Percentiles rank a stretch among this genome's conserved stretches.
Evolutionary conservation across 2,329 filamentous ascomycete genomes (phyloP).

Genomic region (Kalmusia sp.): DNA sequence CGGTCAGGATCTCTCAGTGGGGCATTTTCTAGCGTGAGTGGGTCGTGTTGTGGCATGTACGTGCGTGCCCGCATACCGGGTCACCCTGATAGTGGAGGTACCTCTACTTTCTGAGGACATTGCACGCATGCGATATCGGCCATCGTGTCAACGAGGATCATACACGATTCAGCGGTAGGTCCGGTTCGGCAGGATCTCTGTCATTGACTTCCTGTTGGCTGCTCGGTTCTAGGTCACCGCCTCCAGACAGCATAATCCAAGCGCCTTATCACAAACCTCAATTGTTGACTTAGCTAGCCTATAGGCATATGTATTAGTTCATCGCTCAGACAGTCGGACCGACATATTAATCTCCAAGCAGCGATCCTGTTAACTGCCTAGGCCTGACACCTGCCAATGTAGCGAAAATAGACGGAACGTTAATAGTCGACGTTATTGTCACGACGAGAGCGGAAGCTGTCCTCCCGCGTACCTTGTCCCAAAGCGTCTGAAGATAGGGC

Average conservation of each 20-base stretch:
- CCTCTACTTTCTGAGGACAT: not conserved
- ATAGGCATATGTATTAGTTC: not conserved
- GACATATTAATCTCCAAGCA: too few relatives aligned
- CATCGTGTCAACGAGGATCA: conserved; percentile 6
- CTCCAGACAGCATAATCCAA: not conserved
- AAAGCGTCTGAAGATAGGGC: not conserved
- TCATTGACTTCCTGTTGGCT: conserved; percentile 12
- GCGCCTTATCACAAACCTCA: too few relatives aligned
- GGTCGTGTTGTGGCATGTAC: not conserved
- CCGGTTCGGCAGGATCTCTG: not conserved
- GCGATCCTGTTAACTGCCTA: too few relatives aligned
- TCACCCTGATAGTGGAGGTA: not conserved
- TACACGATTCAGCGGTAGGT: not conserved
- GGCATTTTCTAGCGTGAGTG: not conserved
- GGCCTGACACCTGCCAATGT: too few relatives aligned
- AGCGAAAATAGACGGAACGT: not conserved
- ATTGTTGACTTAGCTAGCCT: not conserved
- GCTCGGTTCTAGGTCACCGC: conserved; percentile 3
- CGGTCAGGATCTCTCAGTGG: conserved; percentile 1
- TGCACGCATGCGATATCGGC: conserved; percentile 22
- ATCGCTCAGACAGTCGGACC: not conserved
- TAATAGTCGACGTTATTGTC: not conserved
- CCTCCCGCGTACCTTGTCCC: not conserved
- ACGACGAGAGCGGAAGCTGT: conserved; percentile 5
- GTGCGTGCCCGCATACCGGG: conserved; percentile 1